These are phyloP conservation scores for Microcyclospora tardicrescens DNA, from an alignment of 2,329 filamentous ascomycete genomes.

Conservation along the genomic window DNA sequence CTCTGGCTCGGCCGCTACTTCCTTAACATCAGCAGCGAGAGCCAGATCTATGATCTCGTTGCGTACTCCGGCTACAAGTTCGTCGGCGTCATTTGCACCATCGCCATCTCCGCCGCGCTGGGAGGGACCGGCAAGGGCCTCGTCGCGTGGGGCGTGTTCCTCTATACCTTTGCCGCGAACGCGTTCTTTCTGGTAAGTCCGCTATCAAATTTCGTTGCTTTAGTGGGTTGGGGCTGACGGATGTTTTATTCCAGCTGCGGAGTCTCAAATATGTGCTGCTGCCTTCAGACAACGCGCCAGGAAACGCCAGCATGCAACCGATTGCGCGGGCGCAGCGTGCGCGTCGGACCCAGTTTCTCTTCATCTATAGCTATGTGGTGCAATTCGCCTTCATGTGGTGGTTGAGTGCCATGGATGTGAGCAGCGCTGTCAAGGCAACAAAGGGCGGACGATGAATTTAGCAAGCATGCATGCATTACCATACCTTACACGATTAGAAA, in stretches of 20 bases:
- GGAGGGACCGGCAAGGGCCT: conserved; percentile 70
- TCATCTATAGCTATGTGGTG: conserved; percentile 86
- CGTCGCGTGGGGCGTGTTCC: conserved; percentile 78
- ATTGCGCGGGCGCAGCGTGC: conserved; percentile 77
- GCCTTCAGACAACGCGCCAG: conserved; percentile 58
- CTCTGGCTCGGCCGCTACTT: conserved; percentile 90
- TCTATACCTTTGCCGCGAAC: conserved; percentile 87
- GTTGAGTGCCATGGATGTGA: conserved; percentile 39
- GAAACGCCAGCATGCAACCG: conserved; percentile 53
- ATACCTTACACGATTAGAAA: too few species aligned
- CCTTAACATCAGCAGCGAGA: conserved; percentile 83
- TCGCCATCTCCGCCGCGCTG: conserved; percentile 63
- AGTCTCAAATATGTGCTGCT: conserved; percentile 92
- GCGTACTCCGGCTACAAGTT: conserved; percentile 99
- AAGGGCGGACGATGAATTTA: neutral
- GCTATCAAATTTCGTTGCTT: too few species aligned
- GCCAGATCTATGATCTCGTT: conserved; percentile 81
- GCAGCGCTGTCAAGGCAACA: conserved; percentile 5
- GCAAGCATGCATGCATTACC: neutral
- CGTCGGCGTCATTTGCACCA: conserved; percentile 84
- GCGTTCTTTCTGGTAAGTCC: conserved; percentile 76
- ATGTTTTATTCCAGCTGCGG: conserved; percentile 51
- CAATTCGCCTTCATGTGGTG: conserved; percentile 94
- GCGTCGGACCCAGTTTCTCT: conserved; percentile 80
- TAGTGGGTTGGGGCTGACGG: too few species aligned